These are phyloP conservation scores for Pyrrhoderma noxium DNA, from an alignment of 1,284 basidiomycete genomes.

Conservation along the genomic window DNA sequence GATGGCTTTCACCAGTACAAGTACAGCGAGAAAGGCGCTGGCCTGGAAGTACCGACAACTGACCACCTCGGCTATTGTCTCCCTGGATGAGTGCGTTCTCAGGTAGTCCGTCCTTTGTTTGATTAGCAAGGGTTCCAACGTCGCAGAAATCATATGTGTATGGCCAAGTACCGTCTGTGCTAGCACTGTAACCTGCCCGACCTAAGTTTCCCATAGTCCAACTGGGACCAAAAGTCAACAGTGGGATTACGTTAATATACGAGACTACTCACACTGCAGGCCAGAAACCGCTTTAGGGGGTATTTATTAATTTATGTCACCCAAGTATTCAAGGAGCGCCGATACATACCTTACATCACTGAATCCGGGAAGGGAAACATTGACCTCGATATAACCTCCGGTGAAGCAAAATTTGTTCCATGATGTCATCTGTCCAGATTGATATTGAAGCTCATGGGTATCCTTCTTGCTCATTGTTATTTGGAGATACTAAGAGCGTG, in stretches of 20 bases:
- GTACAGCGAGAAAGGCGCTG: constrained; percentile 75
- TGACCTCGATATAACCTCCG: constrained; percentile 33
- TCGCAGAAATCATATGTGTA: constrained; percentile 49
- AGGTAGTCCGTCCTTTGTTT: constrained; percentile 35
- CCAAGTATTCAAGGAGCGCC: constrained; percentile 28
- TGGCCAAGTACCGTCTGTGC: constrained; percentile 31
- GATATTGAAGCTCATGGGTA: constrained; percentile 23
- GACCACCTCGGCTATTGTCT: constrained; percentile 28
- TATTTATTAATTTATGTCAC: neutral
- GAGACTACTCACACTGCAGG: constrained; percentile 28
- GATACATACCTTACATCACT: constrained; percentile 2
- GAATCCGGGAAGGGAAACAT: neutral
- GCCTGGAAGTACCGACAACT: constrained; percentile 66
- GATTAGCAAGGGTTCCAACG: constrained; percentile 51
- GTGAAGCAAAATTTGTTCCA: constrained; percentile 55
- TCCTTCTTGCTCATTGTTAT: constrained; percentile 44
- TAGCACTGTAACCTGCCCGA: constrained; percentile 24
- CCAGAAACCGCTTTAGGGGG: constrained; percentile 36
- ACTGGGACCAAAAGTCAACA: no score
- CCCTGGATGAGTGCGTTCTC: constrained; percentile 31
- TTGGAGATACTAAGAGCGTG: constrained; percentile 34
- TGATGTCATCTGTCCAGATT: constrained; percentile 7
- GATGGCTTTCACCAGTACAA: constrained; percentile 72
- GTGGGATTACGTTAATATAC: no score
- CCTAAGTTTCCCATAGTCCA: constrained; percentile 62